Base-by-base conservation (phyloP, 768 basidiomycete species). In the Exidia glandulosa region DNA sequence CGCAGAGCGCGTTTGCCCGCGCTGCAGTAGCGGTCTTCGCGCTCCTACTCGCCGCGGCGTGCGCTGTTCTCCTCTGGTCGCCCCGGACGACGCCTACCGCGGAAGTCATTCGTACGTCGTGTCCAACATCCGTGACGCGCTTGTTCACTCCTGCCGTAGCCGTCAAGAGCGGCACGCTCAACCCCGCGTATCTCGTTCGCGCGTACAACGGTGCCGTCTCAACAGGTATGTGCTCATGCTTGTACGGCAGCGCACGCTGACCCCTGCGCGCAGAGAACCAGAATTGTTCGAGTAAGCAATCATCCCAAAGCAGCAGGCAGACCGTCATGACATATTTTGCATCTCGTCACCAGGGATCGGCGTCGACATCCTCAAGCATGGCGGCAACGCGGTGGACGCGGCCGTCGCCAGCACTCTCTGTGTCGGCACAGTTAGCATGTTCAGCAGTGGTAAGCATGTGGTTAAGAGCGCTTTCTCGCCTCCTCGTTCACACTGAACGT, bases 341-440 rank as follows among this genome's bases (percentile, higher is more conserved):
- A 54, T 6, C 50, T 25, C 30, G 12, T 54, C 9, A 29, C 30
- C 92, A 9, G 73, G 88, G 47, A 84, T 96, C 55, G 95, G 94
- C 2, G 82, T 96, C 1, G 74, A 82, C 3, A 76, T 85, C 9
- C 66, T 95, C 60, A 85, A 83, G 73, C 80, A 83, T 7, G 94
- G 93, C 30, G 95, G 95, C 19, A 94, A 89, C 66, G 94, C 94
- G 0, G 83, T 95, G 16, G 95, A 98, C 64, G 86, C 95, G 0
- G 87, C 84, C 0, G 83, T 97, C 58, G 81, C 84, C 25, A 79
- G 88, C 0, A 83, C 86, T 0, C 75, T 97, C 29, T 97, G 95
- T 68, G 75, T 75, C 33, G 88, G 89, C 4, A 19, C 19, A 7
- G 27, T 32, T 19, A 16, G 25, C 25, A 54, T 54, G 50, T 54